A percentile compares a stretch with the other conserved stretches of the same genome.
Evolutionary conservation across 2,329 filamentous ascomycete genomes (phyloP).

Genomic region (Dissoconium aciculare): DNA sequence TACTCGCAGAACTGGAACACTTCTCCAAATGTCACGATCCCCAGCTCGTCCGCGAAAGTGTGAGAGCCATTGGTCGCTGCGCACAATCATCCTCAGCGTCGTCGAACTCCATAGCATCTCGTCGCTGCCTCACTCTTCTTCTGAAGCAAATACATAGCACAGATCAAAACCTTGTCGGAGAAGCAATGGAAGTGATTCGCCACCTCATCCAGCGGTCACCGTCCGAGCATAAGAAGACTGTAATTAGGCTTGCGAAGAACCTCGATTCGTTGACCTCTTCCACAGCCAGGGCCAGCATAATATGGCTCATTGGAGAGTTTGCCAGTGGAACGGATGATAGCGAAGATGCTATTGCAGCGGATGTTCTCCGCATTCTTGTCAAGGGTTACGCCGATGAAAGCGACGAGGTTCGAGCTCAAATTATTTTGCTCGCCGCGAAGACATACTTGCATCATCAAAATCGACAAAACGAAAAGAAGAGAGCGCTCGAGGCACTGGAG

Average conservation of each 20-base stretch:
- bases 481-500: conserved; percentile 17
- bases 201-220: conserved; percentile 91
- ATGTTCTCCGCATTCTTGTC: conserved; percentile 75
- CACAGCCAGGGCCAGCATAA: conserved; percentile 79
- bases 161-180: conserved; percentile 76
- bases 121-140: conserved; percentile 67
- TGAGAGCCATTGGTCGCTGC: conserved; percentile 84
- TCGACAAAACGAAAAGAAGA: conserved; percentile 33
- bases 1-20: conserved; percentile 85
- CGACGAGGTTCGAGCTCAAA: conserved; percentile 77
- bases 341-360: conserved; percentile 80
- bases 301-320: conserved; percentile 96
- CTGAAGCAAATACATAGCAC: conserved; percentile 77
- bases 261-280: conserved; percentile 78
- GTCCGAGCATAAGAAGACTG: conserved; percentile 63
- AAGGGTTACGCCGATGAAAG: conserved; percentile 74
- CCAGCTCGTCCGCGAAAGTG: conserved; percentile 70
- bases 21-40: conserved; percentile 66
- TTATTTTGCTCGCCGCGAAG: conserved; percentile 85
- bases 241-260: conserved; percentile 78
- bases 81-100: conserved; percentile 56
- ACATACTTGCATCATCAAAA: conserved; percentile 85
- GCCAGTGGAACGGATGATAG: conserved; percentile 49
- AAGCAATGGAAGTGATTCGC: conserved; percentile 85
- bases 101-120: too few relatives aligned